Evolutionary conservation across 768 basidiomycete genomes (phyloP), one percentile per base, ranked within the genome.

Genomic region (Leccinum imitatum): DNA sequence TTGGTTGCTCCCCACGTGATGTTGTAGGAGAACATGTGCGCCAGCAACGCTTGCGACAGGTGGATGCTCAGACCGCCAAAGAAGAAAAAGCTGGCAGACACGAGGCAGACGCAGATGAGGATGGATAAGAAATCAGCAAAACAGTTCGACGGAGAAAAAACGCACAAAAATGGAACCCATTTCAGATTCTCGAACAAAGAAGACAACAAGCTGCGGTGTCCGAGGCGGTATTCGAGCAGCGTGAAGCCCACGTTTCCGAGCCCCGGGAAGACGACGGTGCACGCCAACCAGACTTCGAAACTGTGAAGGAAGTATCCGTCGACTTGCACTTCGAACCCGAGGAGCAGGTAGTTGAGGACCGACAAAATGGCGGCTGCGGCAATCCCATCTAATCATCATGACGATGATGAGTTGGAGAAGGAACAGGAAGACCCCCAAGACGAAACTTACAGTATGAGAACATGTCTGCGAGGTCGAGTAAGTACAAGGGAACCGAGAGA

Each of bases 201-300:
- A 1, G 66, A 46, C 11, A 60, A 0, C 35, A 71, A 50, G 35
- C 57, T 66, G 5, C 65, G 66, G 17, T 79, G 72, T 31, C 89
- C 90, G 8, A 91, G 76, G 25, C 90, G 82, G 71, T 91, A 91
- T 71, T 90, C 87, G 31, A 91, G 75, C n/a, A 91, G 67, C 10
- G 87, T 86, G 71, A 85, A 90, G 7, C 88, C 89, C 11, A 91
- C 53, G 54, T 84, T 91, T 0, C 90, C 90, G 10, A 84, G 80
- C 1, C 88, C 88, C 68, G 85, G 86, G 72, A 91, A 91, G 21
- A 91, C 86, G 3, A 89, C 82, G 1, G 84, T 84, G 15, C 84
- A 86, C n/a, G 90, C 89, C 31, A 91, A 79, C 83, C 86, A 91
- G 65, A 91, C 86, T 71, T 92, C 90, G 75, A 91, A 91, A 65